These are phyloP conservation scores for Quercus berberidifolia DNA, from an alignment of 306 rosid genomes.

Conservation along the genomic window DNA sequence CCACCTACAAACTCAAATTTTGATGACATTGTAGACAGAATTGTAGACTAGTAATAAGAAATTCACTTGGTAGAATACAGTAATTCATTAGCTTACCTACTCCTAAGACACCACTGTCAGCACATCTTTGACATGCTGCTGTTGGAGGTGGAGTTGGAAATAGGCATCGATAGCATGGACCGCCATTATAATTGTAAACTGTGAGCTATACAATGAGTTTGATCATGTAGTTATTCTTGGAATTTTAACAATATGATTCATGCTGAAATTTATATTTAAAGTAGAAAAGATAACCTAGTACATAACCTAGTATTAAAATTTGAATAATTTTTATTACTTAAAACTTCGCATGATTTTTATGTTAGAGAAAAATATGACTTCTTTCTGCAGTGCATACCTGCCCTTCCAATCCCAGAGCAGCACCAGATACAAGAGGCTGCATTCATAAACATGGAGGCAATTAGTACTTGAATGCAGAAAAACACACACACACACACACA, in stretches of 20 bases:
- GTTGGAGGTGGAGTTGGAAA: slow-evolving; percentile 95
- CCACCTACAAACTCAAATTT: not conserved
- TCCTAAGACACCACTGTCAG: slow-evolving; percentile 92
- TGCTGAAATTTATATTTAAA: not conserved
- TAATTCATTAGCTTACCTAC: slow-evolving; percentile 52
- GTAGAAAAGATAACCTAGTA: not conserved
- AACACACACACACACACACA: too few species aligned
- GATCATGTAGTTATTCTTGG: not conserved
- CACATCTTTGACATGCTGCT: slow-evolving; percentile 94
- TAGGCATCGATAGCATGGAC: slow-evolving; percentile 92
- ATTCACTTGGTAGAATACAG: not conserved
- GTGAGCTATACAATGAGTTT: slow-evolving; percentile 62
- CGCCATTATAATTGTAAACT: slow-evolving; percentile 79
- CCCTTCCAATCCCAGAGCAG: slow-evolving; percentile 96
- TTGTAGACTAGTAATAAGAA: slow-evolving; percentile 1
- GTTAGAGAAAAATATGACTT: too few species aligned
- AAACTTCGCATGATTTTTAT: too few species aligned
- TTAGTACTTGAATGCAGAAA: not conserved
- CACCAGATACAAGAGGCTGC: slow-evolving; percentile 99
- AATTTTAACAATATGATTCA: not conserved
- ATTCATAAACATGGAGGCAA: slow-evolving; percentile 21
- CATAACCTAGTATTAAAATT: not conserved
- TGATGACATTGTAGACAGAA: not conserved
- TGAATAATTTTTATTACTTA: too few species aligned
- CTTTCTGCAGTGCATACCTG: slow-evolving; percentile 51